These are phyloP conservation scores for Malus hybrid DNA, from an alignment of 331 rosid genomes.

Conservation along the genomic window DNA sequence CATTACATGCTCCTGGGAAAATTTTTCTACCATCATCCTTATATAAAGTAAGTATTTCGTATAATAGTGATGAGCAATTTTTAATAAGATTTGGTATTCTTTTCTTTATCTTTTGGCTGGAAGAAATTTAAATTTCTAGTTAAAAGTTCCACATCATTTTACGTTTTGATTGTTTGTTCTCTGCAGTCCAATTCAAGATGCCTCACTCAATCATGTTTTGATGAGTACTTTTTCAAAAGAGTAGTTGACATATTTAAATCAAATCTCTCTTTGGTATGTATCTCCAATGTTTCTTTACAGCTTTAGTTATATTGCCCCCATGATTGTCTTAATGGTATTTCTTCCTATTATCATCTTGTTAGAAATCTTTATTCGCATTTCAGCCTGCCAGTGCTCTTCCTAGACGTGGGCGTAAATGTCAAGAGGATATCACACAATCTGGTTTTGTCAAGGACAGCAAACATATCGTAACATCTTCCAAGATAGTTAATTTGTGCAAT, in stretches of 20 bases:
- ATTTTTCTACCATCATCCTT: conserved; percentile 71
- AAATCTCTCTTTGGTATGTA: conserved; percentile 28
- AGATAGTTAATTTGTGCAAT: conserved; percentile 30
- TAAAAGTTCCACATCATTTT: conserved; percentile 7
- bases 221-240: conserved; percentile 38
- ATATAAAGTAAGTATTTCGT: conserved; percentile 39
- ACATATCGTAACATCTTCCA: conserved; percentile 26
- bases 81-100: conserved; percentile 14
- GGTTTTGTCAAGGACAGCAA: conserved; percentile 11
- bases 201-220: conserved; percentile 30
- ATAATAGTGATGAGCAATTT: conserved; percentile 5
- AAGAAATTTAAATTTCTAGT: not conserved
- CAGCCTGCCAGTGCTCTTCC: conserved; percentile 44
- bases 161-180: conserved; percentile 4
- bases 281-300: conserved; percentile 25
- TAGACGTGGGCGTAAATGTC: conserved; percentile 36
- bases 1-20: conserved; percentile 57
- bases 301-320: not conserved
- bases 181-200: conserved; percentile 58
- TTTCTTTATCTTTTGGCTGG: not conserved
- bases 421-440: conserved; percentile 33
- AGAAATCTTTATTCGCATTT: not conserved
- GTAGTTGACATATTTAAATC: conserved; percentile 39
- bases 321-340: not conserved
- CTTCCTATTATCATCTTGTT: conserved; percentile 8